Percentiles rank a stretch among this genome's conserved stretches.
Evolutionary conservation across 2,329 filamentous ascomycete species (phyloP).

Genomic region (Calonectria pseudoreteaudii): DNA sequence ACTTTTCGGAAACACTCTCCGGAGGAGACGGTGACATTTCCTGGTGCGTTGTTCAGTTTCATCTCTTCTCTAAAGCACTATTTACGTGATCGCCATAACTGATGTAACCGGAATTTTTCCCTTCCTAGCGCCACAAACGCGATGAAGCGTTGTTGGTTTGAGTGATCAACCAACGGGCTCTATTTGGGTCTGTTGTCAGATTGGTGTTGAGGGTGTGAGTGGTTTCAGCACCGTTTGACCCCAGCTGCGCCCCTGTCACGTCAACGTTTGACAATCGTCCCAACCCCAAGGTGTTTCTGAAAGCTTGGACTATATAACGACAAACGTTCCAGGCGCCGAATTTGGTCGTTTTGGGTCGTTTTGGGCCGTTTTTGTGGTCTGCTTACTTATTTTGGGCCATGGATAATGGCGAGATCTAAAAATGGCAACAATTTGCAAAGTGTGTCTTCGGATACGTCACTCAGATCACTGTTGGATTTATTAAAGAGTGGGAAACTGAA

Average conservation of each 20-base stretch:
- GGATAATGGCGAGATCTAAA: background rate
- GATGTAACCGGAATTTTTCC: slow-evolving; percentile 17
- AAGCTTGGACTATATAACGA: no score
- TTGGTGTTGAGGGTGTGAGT: background rate
- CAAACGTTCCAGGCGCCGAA: background rate
- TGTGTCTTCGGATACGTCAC: background rate
- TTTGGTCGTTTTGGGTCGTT: background rate
- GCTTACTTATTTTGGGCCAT: background rate
- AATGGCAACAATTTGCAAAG: background rate
- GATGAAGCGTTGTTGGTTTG: background rate
- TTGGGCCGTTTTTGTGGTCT: background rate
- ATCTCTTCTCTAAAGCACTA: slow-evolving; percentile 1
- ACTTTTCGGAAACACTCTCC: background rate
- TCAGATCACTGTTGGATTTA: background rate
- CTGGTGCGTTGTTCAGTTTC: background rate
- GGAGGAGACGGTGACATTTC: background rate
- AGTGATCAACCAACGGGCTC: background rate
- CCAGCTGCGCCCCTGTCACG: slow-evolving; percentile 5
- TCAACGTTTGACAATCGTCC: slow-evolving; percentile 27
- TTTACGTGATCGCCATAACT: background rate
- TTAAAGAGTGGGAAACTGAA: background rate
- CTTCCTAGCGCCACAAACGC: background rate
- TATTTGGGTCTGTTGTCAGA: background rate
- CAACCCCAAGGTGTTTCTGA: slow-evolving; percentile 1
- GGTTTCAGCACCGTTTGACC: slow-evolving; percentile 21